Evolutionary conservation across 2,329 filamentous ascomycete genomes (phyloP).

Genomic region (Bipolaris gigantea): DNA sequence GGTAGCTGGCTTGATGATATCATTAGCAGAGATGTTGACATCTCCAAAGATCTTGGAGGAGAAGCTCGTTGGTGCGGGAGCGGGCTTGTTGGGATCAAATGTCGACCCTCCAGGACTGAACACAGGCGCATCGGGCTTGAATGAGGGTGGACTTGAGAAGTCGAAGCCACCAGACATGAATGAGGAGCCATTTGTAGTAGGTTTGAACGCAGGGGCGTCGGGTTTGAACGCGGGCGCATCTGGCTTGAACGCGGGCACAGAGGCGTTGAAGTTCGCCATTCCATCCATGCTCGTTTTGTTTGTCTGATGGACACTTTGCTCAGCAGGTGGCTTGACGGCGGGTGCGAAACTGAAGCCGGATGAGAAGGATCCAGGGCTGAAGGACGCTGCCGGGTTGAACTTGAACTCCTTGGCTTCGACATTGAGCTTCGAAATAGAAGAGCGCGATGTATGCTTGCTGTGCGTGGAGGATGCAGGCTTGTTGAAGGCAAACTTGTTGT

Average conservation of each 20-base stretch:
- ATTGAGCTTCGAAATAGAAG: conserved; percentile 78
- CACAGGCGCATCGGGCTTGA: conserved; percentile 68
- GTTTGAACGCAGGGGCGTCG: conserved; percentile 54
- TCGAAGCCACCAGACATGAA: no score
- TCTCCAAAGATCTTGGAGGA: conserved; percentile 43
- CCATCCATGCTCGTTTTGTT: conserved; percentile 40
- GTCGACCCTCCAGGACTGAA: conserved; percentile 57
- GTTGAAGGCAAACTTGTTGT: conserved; percentile 39
- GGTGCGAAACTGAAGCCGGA: conserved; percentile 49
- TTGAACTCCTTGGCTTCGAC: conserved; percentile 86
- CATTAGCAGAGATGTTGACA: conserved; percentile 59
- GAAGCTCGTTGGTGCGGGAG: conserved; percentile 30
- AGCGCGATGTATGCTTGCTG: conserved; percentile 66
- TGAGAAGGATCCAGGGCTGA: conserved; percentile 51
- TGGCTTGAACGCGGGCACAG: conserved; percentile 72
- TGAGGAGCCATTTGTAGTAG: conserved; percentile 19
- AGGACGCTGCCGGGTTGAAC: conserved; percentile 63
- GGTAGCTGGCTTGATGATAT: conserved; percentile 67
- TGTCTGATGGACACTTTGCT: conserved; percentile 52
- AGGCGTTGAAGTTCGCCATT: conserved; percentile 63
- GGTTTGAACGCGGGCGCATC: conserved; percentile 79
- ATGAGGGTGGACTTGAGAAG: conserved; percentile 29
- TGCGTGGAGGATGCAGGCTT: conserved; percentile 40
- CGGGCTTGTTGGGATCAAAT: conserved; percentile 27
- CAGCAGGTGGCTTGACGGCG: conserved; percentile 47